Base-by-base conservation (phyloP, 2,329 filamentous ascomycete species). In the Westerdykella ornata region DNA sequence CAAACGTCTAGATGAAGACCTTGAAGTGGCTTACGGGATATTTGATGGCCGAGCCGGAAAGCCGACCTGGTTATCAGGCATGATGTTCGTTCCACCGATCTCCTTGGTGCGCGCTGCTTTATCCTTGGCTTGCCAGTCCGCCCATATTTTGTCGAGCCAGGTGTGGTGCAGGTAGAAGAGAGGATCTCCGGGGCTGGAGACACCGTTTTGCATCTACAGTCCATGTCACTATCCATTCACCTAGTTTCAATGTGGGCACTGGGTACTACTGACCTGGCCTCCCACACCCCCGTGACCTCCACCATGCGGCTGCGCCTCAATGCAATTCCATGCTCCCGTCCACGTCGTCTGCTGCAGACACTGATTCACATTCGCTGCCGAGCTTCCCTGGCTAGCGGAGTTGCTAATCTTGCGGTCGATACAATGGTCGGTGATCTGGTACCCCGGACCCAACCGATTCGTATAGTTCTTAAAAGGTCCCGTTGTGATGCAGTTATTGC, bases 161-260 rank as follows among this genome's bases (percentile, higher is more conserved):
- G 52, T 44, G 35, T 57, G 50, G 22, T 54, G 53, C 14, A 57
- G 39, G 37, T 53, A 54, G 35, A 57, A 54, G 7, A 57, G 41
- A 1, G 53, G 53, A 31, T 56, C 53, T 3, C 53, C 52, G 2
- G 53, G 53, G 18, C 41, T 46, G 3, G 50, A 48, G 8, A 45
- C 36, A 2, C 39, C 30, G 28, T 56, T 46, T 9, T 38, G 31
- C 51, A 56, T 53, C 53, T 54, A 33, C 5, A 20, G 14, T 41
- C 5, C 19, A 35, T 5, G 15, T 7, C 30, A 9, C 9, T 30
- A 9, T n/a, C 9, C 9, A 30, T 9, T n/a, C n/a, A n/a, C n/a
- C n/a, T n/a, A n/a, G n/a, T n/a, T n/a, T n/a, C n/a, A n/a, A n/a
- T 7, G 30, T 6, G 19, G 19, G 17, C 2, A 37, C 45, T n/a